Evolutionary conservation across 352 stramenopile genomes (phyloP).

Genomic region (Globisporangium canariense): DNA sequence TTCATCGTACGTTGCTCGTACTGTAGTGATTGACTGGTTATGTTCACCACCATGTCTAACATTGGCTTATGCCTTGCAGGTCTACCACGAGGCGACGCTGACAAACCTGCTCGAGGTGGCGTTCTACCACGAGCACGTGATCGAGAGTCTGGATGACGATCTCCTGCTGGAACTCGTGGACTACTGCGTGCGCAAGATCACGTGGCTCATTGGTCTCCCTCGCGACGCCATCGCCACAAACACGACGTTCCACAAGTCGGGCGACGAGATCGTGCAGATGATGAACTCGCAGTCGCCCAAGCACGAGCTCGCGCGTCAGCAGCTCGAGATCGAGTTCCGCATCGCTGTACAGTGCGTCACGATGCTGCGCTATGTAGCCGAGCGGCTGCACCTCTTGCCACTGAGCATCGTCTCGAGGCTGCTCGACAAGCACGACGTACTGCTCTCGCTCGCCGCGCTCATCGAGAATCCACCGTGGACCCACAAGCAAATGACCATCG

Average conservation of each 20-base stretch:
- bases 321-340: slow-evolving; percentile 85
- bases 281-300: slow-evolving; percentile 47
- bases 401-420: slow-evolving; percentile 88
- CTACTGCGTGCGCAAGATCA: slow-evolving; percentile 90
- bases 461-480: slow-evolving; percentile 97
- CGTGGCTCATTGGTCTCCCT: slow-evolving; percentile 71
- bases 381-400: slow-evolving; percentile 86
- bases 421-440: slow-evolving; percentile 95
- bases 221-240: slow-evolving; percentile 47
- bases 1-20: slow-evolving; percentile 62
- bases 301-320: slow-evolving; percentile 66
- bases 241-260: slow-evolving; percentile 73
- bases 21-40: no score
- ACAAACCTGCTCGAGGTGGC: slow-evolving; percentile 88
- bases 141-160: slow-evolving; percentile 87
- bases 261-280: slow-evolving; percentile 66
- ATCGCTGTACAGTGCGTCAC: slow-evolving; percentile 85
- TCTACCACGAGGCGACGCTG: slow-evolving; percentile 90
- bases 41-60: no score
- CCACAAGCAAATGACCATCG: slow-evolving; percentile 44
- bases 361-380: slow-evolving; percentile 87
- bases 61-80: slow-evolving; percentile 16
- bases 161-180: slow-evolving; percentile 92
- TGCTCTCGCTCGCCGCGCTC: slow-evolving; percentile 89
- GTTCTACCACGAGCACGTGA: slow-evolving; percentile 87